Percentiles rank a stretch among this genome's conserved stretches.
These are phyloP conservation scores for Aspergillus coremiiformis DNA, from an alignment of 495 filamentous ascomycete species.

Conservation along the genomic window DNA sequence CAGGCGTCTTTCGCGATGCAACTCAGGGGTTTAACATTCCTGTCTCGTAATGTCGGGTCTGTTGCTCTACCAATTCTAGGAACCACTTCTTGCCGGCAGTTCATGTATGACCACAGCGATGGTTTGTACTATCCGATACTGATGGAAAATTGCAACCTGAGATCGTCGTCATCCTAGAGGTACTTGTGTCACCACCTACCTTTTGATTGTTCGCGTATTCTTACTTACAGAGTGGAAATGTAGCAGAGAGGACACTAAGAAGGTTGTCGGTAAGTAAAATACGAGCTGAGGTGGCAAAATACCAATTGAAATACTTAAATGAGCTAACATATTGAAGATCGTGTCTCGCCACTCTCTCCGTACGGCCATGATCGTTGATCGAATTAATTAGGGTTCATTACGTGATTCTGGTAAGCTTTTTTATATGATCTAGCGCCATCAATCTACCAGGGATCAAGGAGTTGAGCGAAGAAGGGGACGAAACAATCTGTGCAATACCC, in stretches of 20 bases:
- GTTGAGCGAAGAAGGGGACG: not conserved
- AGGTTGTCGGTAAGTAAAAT: not conserved
- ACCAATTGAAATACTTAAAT: too few species aligned
- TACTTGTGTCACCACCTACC: not conserved
- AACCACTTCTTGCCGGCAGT: not conserved
- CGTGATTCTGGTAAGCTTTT: not conserved
- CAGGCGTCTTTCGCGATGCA: not conserved
- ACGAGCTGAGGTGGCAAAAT: too few species aligned
- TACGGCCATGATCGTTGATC: not conserved
- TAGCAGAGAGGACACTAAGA: not conserved
- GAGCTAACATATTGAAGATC: too few species aligned
- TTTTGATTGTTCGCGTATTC: not conserved
- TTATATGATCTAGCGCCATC: not conserved
- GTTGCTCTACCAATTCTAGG: not conserved
- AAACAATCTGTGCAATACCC: not conserved
- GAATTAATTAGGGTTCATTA: too few species aligned
- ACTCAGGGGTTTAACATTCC: not conserved
- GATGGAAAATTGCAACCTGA: not conserved
- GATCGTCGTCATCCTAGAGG: not conserved
- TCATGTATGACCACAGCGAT: not conserved
- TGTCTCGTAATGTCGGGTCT: not conserved
- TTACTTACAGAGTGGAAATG: not conserved
- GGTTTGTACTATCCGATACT: not conserved
- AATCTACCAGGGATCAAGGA: not conserved
- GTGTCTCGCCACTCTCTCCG: not conserved